Base-by-base conservation (phyloP, 345 rosid genomes). In the Trapa bicornis region DNA sequence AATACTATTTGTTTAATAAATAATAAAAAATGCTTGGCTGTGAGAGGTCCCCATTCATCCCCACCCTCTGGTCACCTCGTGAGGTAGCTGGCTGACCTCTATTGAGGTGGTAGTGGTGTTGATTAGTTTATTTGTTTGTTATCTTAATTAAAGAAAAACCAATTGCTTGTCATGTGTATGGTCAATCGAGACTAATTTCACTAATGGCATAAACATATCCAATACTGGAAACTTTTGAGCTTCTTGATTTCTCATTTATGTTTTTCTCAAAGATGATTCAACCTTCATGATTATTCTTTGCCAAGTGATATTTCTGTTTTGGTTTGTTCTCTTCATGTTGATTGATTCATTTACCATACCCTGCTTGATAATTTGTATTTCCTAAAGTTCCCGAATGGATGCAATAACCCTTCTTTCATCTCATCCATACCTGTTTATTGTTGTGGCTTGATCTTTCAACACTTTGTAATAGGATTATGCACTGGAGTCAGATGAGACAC, bases 401-500 rank as follows among this genome's bases (percentile, higher is more conserved):
- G 56, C 56, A 50, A 50, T 17, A 15, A 2, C 56, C 56, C 8
- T 54, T 54, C 9, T 6, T 54, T n/a, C 9, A 54, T 1, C n/a
- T 22, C 11, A 54, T 54, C 35, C 33, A n/a, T 54, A 3, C 22
- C 6, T 5, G 35, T 54, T 33, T 54, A 54, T n/a, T 54, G 1
- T n/a, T 54, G 60, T n/a, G 9, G 33, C 9, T 6, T 35, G 4
- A 4, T 54, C 11, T 35, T 54, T 33, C 4, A 6, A 54, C 63
- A 58, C 16, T 2, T 58, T 2, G 6, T 58, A 13, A 17, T 74
- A 94, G 99, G 99, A 94, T 77, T 94, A 94, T 80, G 85, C 96
- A 13, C 76, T 82, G 85, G 99, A 94, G 77, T 79, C 87, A 9
- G 99, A 94, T 68, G 97, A 94, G 78, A 83, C 89, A 22, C 89